Conservation (phyloP, 2,329 filamentous ascomycete species). For the Proliferodiscus dingleyae region DNA sequence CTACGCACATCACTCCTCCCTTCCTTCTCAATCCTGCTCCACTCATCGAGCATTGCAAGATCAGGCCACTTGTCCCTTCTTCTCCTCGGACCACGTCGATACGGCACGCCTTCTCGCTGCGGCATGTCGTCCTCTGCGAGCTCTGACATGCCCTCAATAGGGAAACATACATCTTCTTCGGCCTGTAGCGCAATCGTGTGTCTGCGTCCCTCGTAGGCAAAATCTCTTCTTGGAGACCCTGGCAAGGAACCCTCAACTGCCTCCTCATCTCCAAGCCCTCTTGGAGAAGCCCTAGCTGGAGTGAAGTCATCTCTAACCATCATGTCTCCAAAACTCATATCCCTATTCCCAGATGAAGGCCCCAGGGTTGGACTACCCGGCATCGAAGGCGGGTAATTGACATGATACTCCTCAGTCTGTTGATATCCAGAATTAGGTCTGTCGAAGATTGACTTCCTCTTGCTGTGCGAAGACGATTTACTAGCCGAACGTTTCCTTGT, state of each 20-base stretch:
- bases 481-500: conserved; percentile 25
- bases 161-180: conserved; percentile 90
- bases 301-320: conserved; percentile 65
- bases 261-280: conserved; percentile 18
- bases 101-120: conserved; percentile 42
- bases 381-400: conserved; percentile 66
- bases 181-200: conserved; percentile 59
- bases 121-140: conserved; percentile 70
- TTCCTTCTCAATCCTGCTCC: conserved; percentile 87
- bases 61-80: conserved; percentile 80
- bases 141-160: conserved; percentile 72
- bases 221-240: conserved; percentile 22
- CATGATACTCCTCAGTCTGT: conserved; percentile 48
- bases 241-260: conserved; percentile 28
- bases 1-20: conserved; percentile 75
- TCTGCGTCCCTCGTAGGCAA: conserved; percentile 38
- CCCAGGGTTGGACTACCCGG: conserved; percentile 56
- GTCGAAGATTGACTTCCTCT: conserved; percentile 28
- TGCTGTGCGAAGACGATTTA: conserved; percentile 43
- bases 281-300: conserved; percentile 13
- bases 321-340: conserved; percentile 61
- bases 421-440: conserved; percentile 20
- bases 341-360: conserved; percentile 36
- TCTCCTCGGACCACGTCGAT: conserved; percentile 35
- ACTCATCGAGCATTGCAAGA: conserved; percentile 76